Evolutionary conservation across 352 stramenopile species (phyloP).

Genomic region (Pythium oligandrum): DNA sequence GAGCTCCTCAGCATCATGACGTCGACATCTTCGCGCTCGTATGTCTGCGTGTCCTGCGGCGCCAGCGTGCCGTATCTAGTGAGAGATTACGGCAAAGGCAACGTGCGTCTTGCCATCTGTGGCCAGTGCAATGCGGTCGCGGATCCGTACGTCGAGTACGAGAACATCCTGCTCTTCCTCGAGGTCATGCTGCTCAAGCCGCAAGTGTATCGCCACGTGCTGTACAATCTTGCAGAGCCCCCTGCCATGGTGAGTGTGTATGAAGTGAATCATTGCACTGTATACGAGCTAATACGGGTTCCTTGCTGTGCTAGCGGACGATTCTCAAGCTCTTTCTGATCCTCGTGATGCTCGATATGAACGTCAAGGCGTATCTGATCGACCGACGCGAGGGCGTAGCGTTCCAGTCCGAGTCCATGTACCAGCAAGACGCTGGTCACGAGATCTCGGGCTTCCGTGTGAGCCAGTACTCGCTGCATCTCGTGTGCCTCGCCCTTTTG

Average conservation of each 20-base stretch:
- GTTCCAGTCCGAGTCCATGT: conserved; percentile 57
- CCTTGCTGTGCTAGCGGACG: conserved; percentile 22
- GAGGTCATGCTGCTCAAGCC: conserved; percentile 81
- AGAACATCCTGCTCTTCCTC: conserved; percentile 79
- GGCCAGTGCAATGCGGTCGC: conserved; percentile 58
- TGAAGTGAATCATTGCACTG: not conserved
- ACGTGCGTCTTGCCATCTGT: conserved; percentile 77
- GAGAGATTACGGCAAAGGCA: conserved; percentile 83
- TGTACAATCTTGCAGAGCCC: conserved; percentile 67
- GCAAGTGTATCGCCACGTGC: conserved; percentile 83
- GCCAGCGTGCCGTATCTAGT: conserved; percentile 54
- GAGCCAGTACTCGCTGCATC: conserved; percentile 74
- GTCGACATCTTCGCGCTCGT: conserved; percentile 8
- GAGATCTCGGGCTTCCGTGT: conserved; percentile 52
- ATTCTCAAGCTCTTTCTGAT: conserved; percentile 75
- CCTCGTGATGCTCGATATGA: conserved; percentile 83
- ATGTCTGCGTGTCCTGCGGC: conserved; percentile 79
- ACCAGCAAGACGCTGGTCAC: conserved; percentile 23
- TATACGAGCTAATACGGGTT: not conserved
- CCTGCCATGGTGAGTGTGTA: conserved; percentile 26
- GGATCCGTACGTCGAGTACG: conserved; percentile 88
- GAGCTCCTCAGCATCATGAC: conserved; percentile 1
- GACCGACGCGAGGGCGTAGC: conserved; percentile 56
- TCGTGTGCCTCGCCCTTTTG: conserved; percentile 61
- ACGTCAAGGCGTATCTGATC: conserved; percentile 80